Conservation (phyloP, 768 basidiomycete genomes). For the Phaeotremella skinneri region DNA sequence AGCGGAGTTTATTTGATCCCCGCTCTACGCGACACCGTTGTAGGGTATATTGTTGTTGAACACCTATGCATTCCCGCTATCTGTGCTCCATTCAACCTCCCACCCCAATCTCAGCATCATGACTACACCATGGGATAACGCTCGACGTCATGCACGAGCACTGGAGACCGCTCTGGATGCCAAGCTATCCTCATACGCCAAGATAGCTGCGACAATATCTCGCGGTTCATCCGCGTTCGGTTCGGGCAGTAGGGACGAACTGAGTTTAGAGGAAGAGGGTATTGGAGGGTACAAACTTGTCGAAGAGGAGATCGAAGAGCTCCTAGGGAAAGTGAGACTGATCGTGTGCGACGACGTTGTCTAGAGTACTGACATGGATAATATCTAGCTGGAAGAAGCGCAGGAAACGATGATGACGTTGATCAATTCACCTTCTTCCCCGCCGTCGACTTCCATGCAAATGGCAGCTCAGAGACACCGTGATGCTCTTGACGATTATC, state of each 20-base stretch:
- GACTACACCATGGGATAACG: conserved; percentile 65
- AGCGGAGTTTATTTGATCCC: not conserved
- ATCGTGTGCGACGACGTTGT: conserved; percentile 4
- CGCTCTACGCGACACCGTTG: not conserved
- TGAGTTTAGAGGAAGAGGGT: conserved; percentile 60
- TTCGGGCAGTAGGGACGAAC: conserved; percentile 62
- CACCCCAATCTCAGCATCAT: conserved; percentile 11
- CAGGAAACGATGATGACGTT: conserved; percentile 73
- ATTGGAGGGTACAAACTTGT: conserved; percentile 64
- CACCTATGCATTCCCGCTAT: not conserved
- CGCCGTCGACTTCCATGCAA: conserved; percentile 76
- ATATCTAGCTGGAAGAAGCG: conserved; percentile 71
- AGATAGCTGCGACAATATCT: conserved; percentile 63
- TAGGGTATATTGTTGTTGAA: not conserved
- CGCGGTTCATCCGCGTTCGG: conserved; percentile 54
- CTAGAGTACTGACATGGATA: not conserved
- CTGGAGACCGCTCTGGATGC: conserved; percentile 88
- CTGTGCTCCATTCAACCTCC: not conserved
- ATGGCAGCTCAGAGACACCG: conserved; percentile 86
- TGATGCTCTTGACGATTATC: conserved; percentile 84
- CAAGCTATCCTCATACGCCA: conserved; percentile 86
- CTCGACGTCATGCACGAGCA: conserved; percentile 87
- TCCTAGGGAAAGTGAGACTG: conserved; percentile 73
- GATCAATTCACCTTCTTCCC: conserved; percentile 62
- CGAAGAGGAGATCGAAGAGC: conserved; percentile 79